Evolutionary conservation across 2,329 filamentous ascomycete species (phyloP).

Genomic region (Thielaviopsis populi): DNA sequence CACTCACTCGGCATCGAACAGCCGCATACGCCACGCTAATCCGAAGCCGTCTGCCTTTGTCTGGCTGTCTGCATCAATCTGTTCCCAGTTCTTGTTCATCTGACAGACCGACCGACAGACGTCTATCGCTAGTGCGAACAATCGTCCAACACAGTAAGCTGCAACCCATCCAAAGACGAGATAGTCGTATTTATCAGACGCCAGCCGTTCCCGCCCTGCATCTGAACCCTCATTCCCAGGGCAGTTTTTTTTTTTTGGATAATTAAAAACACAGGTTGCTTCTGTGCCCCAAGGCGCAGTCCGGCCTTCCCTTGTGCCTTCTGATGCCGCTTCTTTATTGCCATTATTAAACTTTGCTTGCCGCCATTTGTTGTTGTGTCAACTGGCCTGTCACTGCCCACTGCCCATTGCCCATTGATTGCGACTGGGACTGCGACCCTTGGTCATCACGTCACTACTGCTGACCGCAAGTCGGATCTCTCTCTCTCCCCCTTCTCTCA

Average conservation of each 20-base stretch:
- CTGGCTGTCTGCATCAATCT: neutral
- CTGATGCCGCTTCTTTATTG: neutral
- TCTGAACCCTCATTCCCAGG: neutral
- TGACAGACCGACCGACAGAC: neutral
- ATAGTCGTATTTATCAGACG: neutral
- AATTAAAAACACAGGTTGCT: constrained; percentile 3
- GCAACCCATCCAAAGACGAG: neutral
- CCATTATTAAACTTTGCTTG: too few species aligned
- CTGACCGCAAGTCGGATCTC: too few species aligned
- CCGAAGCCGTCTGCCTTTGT: neutral
- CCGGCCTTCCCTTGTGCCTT: neutral
- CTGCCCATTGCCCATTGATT: too few species aligned
- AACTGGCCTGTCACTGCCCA: too few species aligned
- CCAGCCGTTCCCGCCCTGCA: neutral
- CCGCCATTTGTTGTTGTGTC: too few species aligned
- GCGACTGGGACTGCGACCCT: too few species aligned
- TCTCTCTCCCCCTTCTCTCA: too few species aligned
- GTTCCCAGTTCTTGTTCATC: neutral
- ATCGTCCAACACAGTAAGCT: neutral
- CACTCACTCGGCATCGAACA: neutral
- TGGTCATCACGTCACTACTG: too few species aligned
- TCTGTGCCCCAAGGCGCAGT: neutral
- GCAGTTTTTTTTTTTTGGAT: neutral
- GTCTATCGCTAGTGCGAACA: neutral
- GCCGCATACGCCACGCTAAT: neutral